phyloP scores from a whole-genome alignment of 2,329 filamentous ascomycete species.

The Colletotrichum truncatum region DNA sequence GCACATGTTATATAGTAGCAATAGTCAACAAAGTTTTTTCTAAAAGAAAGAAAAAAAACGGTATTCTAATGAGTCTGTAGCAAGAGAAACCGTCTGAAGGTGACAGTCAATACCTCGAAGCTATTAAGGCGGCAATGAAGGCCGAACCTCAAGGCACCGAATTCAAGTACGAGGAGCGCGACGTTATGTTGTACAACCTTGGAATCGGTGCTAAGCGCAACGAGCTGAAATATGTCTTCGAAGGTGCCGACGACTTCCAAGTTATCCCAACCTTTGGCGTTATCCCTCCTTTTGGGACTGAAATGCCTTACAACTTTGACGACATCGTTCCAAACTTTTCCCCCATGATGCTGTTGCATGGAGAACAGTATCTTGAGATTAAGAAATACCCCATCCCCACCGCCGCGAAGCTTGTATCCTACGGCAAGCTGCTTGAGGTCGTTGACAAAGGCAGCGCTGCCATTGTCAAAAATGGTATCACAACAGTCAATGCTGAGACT shows the following conservation, averaged over 20 bases:
- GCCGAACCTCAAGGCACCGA: slow-evolving; percentile 75
- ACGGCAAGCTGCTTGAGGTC: slow-evolving; percentile 87
- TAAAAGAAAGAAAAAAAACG: slow-evolving; percentile 27
- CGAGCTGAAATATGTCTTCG: slow-evolving; percentile 88
- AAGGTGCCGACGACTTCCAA: slow-evolving; percentile 92
- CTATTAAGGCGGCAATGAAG: slow-evolving; percentile 80
- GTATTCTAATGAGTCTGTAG: slow-evolving; percentile 32
- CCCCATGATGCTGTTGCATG: slow-evolving; percentile 98
- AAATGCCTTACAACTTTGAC: slow-evolving; percentile 80
- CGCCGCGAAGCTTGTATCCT: slow-evolving; percentile 77
- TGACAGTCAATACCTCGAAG: slow-evolving; percentile 68
- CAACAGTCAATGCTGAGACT: slow-evolving; percentile 84
- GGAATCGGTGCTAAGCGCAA: slow-evolving; percentile 91
- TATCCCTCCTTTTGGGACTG: slow-evolving; percentile 89
- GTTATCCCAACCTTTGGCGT: slow-evolving; percentile 95
- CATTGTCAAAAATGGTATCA: slow-evolving; percentile 81
- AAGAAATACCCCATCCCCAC: slow-evolving; percentile 93
- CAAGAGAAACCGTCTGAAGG: slow-evolving; percentile 21
- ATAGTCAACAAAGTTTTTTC: no score
- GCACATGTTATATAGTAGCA: slow-evolving; percentile 29
- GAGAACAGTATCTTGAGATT: slow-evolving; percentile 97
- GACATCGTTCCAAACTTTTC: slow-evolving; percentile 95
- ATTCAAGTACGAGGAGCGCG: slow-evolving; percentile 86
- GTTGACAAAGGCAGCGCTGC: slow-evolving; percentile 95
- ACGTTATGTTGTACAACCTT: slow-evolving; percentile 95